Evolutionary conservation across 768 basidiomycete genomes (phyloP).

Genomic region (Boletus speciosus): DNA sequence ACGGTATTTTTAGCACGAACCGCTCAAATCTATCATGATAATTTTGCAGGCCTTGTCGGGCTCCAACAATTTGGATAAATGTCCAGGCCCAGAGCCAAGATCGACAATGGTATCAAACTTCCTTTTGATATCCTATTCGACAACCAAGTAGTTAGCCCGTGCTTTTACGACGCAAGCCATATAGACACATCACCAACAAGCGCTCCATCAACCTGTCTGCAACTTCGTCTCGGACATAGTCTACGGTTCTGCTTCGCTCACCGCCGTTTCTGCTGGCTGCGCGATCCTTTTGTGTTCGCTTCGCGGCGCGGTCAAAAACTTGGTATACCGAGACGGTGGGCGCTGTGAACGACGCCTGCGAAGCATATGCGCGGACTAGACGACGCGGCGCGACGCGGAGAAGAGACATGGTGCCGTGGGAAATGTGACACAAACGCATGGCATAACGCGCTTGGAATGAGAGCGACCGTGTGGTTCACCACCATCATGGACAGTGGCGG

Average conservation of each 20-base stretch:
- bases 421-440: constrained; percentile 17
- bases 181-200: constrained; percentile 57
- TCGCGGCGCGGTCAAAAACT: constrained; percentile 83
- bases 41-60: constrained; percentile 62
- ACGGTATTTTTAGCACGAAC: constrained; percentile 41
- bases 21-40: constrained; percentile 83
- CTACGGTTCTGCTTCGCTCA: constrained; percentile 67
- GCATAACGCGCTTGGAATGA: constrained; percentile 4
- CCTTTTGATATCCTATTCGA: constrained; percentile 80
- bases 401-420: constrained; percentile 17
- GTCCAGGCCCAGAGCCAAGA: constrained; percentile 87
- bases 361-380: constrained; percentile 43
- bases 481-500: constrained; percentile 18
- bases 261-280: constrained; percentile 60
- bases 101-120: constrained; percentile 80
- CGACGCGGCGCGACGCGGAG: constrained; percentile 1
- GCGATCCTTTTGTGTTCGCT: constrained; percentile 73
- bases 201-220: constrained; percentile 90
- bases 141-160: background rate
- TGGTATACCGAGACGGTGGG: constrained; percentile 54
- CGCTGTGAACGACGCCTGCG: constrained; percentile 41
- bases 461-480: too few relatives aligned
- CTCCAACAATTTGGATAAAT: constrained; percentile 82
- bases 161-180: background rate
- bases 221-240: constrained; percentile 89